Conservation (phyloP, 2,329 filamentous ascomycete species). For the Bimuria novae-zelandiae region DNA sequence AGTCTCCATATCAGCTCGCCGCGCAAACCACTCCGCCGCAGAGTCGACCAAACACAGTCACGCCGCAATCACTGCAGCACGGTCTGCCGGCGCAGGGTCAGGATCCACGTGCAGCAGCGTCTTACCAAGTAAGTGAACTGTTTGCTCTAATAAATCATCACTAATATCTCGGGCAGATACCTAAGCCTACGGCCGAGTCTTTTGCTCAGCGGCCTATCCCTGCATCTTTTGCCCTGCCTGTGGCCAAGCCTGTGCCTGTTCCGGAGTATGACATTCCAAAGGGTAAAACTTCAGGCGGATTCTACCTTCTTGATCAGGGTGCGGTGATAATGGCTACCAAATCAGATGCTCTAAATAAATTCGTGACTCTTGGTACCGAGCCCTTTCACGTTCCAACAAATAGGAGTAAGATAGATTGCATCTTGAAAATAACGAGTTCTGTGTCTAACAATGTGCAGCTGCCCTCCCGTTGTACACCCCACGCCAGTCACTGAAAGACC, state of each 20-base stretch:
- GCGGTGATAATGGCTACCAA: slow-evolving; percentile 50
- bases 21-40: slow-evolving; percentile 29
- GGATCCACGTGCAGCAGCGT: slow-evolving; percentile 23
- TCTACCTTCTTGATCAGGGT: slow-evolving; percentile 49
- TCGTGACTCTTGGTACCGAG: slow-evolving; percentile 50
- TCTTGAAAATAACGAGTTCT: slow-evolving; percentile 1
- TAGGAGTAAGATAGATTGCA: slow-evolving; percentile 45
- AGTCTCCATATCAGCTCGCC: slow-evolving; percentile 37
- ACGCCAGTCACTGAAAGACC: slow-evolving; percentile 53
- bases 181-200: slow-evolving; percentile 32
- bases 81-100: slow-evolving; percentile 25
- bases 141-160: background rate
- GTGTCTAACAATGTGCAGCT: slow-evolving; percentile 35
- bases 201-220: slow-evolving; percentile 28
- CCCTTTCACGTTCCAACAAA: slow-evolving; percentile 50
- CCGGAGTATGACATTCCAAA: slow-evolving; percentile 41
- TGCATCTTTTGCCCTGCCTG: slow-evolving; percentile 23
- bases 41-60: slow-evolving; percentile 30
- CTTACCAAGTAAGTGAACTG: slow-evolving; percentile 35
- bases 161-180: slow-evolving; percentile 28
- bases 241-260: slow-evolving; percentile 31
- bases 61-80: slow-evolving; percentile 39
- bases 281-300: slow-evolving; percentile 45
- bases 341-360: slow-evolving; percentile 50
- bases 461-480: slow-evolving; percentile 49